Conservation (phyloP, 2,329 filamentous ascomycete species). For the Fusarium acutatum region DNA sequence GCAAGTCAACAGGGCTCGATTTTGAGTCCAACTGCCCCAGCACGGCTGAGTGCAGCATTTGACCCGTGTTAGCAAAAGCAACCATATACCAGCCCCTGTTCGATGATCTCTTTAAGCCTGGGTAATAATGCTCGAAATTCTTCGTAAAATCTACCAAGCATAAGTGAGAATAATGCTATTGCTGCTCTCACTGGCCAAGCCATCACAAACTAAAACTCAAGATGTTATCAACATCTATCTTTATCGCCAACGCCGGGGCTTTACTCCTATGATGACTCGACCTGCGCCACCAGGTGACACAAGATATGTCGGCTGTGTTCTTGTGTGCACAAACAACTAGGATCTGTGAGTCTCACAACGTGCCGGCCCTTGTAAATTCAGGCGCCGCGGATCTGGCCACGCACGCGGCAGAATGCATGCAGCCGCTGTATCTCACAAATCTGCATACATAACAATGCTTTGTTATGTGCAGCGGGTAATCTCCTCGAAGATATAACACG, state of each 20-base stretch:
- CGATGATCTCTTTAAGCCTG: not conserved
- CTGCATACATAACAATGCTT: not conserved
- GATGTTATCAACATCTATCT: not conserved
- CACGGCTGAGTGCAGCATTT: not conserved
- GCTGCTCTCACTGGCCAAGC: not conserved
- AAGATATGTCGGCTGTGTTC: not conserved
- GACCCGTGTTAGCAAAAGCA: not conserved
- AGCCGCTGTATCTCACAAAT: slow-evolving; percentile 1
- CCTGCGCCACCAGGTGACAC: not conserved
- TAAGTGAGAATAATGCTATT: not conserved
- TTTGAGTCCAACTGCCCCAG: not conserved
- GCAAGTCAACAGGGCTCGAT: not conserved
- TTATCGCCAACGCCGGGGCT: not conserved
- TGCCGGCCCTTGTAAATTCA: slow-evolving; percentile 5
- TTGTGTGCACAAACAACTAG: slow-evolving; percentile 20
- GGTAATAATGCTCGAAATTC: not conserved
- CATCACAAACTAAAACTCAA: not conserved
- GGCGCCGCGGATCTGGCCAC: slow-evolving; percentile 26
- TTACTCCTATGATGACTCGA: not conserved
- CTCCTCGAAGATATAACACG: not conserved
- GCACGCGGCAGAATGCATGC: slow-evolving; percentile 24
- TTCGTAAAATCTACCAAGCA: not conserved
- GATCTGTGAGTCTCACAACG: not conserved
- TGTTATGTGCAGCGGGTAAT: not conserved
- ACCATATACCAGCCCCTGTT: not conserved